Evolutionary conservation across 1,284 basidiomycete genomes (phyloP), one percentile per base, ranked within the genome.

Genomic region (Athelia psychrophila): DNA sequence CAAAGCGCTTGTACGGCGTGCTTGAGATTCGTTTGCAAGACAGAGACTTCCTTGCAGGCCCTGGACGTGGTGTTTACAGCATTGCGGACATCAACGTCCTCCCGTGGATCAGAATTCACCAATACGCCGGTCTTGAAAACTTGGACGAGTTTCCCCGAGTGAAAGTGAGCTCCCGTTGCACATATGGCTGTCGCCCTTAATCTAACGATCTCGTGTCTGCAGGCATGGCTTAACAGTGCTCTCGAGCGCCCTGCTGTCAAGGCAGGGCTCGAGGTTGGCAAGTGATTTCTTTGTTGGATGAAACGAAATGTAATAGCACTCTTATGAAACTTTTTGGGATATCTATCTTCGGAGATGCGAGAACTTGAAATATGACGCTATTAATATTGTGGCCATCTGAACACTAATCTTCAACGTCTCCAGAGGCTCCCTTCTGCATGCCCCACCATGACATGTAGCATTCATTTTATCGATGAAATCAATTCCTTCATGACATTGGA

Each of bases 1-100:
- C 88, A 2, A 84, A 84, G 64, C 80, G 91, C 25, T 76, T 94
- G 3, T 91, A 88, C 64, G 72, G 79, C 36, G 91, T 93, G 9
- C 77, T 93, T 51, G 84, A 93, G 58, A 80, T 81, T 51, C 81
- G 84, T 19, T 78, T 95, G 2, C 64, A 70, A 27, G 75, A 76
- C 48, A 79, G 83, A 22, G 80, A 87, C 51, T 93, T 77, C 67
- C 79, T 94, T 25, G 87, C 81, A 10, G 90, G 90, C 12, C 70
- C 81, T 25, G 84, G 81, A 0, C 70, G 74, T 48, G 86, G 86
- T 6, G 81, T 79, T 52, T 89, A 80, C 68, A 81, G 76, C 40
- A 72, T 92, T 32, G 89, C 85, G 3, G 84, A 87, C 60, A 74
- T 84, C 55, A 86, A 86, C 57, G 72, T 75, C 10, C 73, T 75